Evolutionary conservation across 2,329 filamentous ascomycete species (phyloP).

Genomic region (Fusarium piperis): DNA sequence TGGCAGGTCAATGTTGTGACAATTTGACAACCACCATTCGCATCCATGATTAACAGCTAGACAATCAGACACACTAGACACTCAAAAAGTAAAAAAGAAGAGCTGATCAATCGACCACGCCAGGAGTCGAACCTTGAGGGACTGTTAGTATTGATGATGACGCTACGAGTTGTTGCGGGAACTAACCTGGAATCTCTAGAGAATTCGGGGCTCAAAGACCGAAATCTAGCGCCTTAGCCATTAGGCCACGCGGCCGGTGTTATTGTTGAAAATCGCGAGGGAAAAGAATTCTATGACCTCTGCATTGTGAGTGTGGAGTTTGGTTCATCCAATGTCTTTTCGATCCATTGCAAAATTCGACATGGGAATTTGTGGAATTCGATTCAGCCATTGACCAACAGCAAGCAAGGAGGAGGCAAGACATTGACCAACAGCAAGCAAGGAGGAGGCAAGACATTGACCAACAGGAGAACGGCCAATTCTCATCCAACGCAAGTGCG

Average conservation of each 20-base stretch:
- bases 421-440: not conserved
- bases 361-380: conserved; percentile 6
- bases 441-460: too few relatives aligned
- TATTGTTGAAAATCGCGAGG: not conserved
- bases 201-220: conserved; percentile 15
- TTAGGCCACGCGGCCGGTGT: conserved; percentile 37
- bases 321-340: not conserved
- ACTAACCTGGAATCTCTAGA: conserved; percentile 40
- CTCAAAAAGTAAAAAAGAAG: not conserved
- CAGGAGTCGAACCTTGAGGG: conserved; percentile 36
- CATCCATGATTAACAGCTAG: not conserved
- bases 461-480: not conserved
- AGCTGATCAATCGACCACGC: conserved; percentile 30
- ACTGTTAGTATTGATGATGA: not conserved
- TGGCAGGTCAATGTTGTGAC: not conserved
- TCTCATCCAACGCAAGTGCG: not conserved
- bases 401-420: too few relatives aligned
- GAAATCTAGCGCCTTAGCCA: conserved; percentile 40
- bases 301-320: conserved; percentile 9
- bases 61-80: not conserved
- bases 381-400: conserved; percentile 3
- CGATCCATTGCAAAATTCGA: not conserved
- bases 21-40: not conserved
- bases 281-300: conserved; percentile 2
- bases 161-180: not conserved